Evolutionary conservation across 2,329 filamentous ascomycete species (phyloP).

Genomic region (Cladosporium phlei): DNA sequence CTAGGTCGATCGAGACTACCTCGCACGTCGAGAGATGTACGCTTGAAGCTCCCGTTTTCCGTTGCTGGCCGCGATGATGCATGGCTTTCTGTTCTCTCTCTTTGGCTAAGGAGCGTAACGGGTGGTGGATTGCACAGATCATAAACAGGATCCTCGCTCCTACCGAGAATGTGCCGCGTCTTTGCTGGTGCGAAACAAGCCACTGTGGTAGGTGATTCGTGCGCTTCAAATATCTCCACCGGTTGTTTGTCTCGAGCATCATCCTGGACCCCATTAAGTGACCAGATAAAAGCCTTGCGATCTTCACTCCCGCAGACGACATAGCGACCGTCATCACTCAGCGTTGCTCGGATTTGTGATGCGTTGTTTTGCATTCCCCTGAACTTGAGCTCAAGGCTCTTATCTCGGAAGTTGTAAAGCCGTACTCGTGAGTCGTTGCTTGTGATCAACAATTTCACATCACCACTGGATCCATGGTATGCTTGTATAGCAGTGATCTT

Average conservation of each 20-base stretch:
- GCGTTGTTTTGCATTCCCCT: conserved; percentile 85
- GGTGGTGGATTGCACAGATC: conserved; percentile 94
- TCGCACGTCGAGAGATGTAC: conserved; percentile 6
- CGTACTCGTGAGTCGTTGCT: conserved; percentile 93
- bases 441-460: conserved; percentile 80
- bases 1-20: conserved; percentile 6
- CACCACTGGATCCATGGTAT: conserved; percentile 55
- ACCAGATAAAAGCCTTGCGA: conserved; percentile 86
- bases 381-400: conserved; percentile 80
- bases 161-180: conserved; percentile 70
- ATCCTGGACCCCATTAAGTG: conserved; percentile 52
- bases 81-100: conserved; percentile 50
- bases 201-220: conserved; percentile 82
- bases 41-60: conserved; percentile 34
- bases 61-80: conserved; percentile 47
- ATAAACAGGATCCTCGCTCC: conserved; percentile 87
- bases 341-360: conserved; percentile 83
- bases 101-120: conserved; percentile 70
- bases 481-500: conserved; percentile 95
- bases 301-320: conserved; percentile 94
- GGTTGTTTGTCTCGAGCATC: conserved; percentile 75
- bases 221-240: conserved; percentile 85
- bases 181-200: conserved; percentile 77
- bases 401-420: conserved; percentile 82
- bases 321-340: conserved; percentile 81